A percentile compares a stretch with the other conserved stretches of the same genome.
Conservation (phyloP, 2,329 filamentous ascomycete species). For the Calonectria pteridis region DNA sequence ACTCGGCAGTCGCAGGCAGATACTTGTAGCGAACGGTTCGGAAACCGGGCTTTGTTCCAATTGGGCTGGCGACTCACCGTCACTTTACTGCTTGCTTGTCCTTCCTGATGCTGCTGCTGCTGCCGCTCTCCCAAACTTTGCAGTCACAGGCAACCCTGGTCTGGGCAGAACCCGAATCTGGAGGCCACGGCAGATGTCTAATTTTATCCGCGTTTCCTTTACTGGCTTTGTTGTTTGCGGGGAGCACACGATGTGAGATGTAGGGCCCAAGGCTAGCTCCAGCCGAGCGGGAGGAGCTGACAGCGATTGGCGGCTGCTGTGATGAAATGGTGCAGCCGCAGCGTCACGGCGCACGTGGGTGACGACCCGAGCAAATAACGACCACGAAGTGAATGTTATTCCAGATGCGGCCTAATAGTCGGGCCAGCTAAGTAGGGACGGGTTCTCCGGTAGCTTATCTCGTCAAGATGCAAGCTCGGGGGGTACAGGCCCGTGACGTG, state of each 20-base stretch:
- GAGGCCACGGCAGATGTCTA: constrained; percentile 11
- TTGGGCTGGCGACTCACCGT: constrained; percentile 27
- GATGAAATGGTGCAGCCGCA: constrained; percentile 42
- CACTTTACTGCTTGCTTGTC: constrained; percentile 3
- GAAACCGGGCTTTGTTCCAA: constrained; percentile 19
- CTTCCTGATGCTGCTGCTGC: neutral
- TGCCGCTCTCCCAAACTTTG: neutral
- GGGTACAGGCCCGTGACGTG: neutral
- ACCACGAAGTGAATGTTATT: constrained; percentile 7
- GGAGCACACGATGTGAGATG: neutral
- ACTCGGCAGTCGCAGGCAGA: neutral
- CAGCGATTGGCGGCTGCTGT: constrained; percentile 43
- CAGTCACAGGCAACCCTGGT: neutral
- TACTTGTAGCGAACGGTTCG: constrained; percentile 9
- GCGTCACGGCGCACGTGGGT: constrained; percentile 41
- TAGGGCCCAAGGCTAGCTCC: constrained; percentile 13
- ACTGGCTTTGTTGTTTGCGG: neutral
- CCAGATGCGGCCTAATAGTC: constrained; percentile 27
- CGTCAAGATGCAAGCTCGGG: neutral
- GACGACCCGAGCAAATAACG: constrained; percentile 30
- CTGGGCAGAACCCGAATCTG: neutral
- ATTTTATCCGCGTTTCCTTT: constrained; percentile 5
- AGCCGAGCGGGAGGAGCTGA: constrained; percentile 40
- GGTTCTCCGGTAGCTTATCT: constrained; percentile 12
- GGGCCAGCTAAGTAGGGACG: constrained; percentile 9